These are phyloP conservation scores for Silene conica DNA, from an alignment of 148 eudicot species.

Conservation along the genomic window DNA sequence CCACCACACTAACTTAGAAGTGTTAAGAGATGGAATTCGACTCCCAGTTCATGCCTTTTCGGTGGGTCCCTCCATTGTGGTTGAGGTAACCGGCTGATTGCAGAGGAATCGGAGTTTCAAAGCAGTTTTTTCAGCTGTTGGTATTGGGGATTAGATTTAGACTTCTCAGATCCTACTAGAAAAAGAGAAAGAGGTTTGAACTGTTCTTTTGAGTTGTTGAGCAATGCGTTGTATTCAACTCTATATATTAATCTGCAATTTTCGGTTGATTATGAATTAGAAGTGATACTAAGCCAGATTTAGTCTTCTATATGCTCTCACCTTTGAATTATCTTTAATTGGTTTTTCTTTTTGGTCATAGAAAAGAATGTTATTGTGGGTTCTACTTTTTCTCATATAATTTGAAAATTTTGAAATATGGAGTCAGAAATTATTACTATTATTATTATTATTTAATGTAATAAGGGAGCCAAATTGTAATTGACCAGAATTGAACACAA, in stretches of 20 bases:
- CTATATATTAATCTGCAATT: conserved; percentile 9
- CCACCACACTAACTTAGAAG: not conserved
- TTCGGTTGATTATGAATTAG: not conserved
- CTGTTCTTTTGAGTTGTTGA: conserved; percentile 15
- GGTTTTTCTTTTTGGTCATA: no score
- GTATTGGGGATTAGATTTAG: conserved; percentile 16
- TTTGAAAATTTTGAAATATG: no score
- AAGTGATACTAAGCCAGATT: not conserved
- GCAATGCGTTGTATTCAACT: conserved; percentile 4
- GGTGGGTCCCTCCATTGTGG: not conserved
- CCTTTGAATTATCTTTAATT: no score
- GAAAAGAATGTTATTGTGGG: no score
- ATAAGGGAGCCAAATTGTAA: no score
- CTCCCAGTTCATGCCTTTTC: conserved; percentile 6
- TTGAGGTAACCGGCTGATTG: not conserved
- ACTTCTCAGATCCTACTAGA: conserved; percentile 12
- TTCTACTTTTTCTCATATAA: no score
- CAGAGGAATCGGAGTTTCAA: conserved; percentile 6
- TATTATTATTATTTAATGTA: no score
- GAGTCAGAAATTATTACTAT: no score
- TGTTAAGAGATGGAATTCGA: not conserved
- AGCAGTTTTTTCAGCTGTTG: conserved; percentile 27
- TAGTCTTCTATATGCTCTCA: not conserved
- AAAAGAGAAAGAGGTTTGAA: conserved; percentile 13
- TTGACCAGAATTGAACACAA: no score